Percentiles rank a stretch among this genome's conserved stretches.
Conservation (phyloP, 768 basidiomycete genomes). For the Gymnopilus junonius region DNA sequence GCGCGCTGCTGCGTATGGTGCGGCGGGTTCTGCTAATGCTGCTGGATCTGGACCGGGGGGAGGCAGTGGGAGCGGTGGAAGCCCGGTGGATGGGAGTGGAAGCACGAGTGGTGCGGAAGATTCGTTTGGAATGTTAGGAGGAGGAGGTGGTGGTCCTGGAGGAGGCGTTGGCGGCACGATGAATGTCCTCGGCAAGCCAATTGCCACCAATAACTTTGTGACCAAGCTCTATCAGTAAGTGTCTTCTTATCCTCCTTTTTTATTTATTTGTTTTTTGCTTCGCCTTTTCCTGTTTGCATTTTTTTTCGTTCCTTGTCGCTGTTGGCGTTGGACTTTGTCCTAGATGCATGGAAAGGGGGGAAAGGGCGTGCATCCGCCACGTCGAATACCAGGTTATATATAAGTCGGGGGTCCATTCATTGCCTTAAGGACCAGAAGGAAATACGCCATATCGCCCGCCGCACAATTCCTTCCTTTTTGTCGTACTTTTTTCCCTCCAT, state of each 20-base stretch:
- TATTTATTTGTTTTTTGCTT: background rate
- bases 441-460: background rate
- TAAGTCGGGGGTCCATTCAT: too few species aligned
- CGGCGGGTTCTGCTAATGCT: conserved; percentile 25
- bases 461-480: background rate
- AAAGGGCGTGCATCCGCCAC: background rate
- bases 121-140: conserved; percentile 25
- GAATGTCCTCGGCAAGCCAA: conserved; percentile 67
- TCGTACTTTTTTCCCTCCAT: background rate
- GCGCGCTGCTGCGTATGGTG: conserved; percentile 32
- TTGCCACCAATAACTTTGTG: conserved; percentile 82
- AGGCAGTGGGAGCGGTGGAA: conserved; percentile 40
- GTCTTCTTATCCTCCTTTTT: conserved; percentile 13
- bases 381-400: background rate
- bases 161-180: conserved; percentile 40
- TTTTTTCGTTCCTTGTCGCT: background rate
- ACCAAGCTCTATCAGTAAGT: conserved; percentile 86
- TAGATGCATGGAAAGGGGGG: too few species aligned
- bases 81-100: conserved; percentile 53
- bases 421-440: too few species aligned
- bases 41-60: conserved; percentile 48
- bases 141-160: conserved; percentile 31
- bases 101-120: conserved; percentile 52
- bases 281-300: background rate
- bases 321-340: background rate